Conservation (phyloP, 176 grass and related monocot genomes). For the Coix lacrymajobi region DNA sequence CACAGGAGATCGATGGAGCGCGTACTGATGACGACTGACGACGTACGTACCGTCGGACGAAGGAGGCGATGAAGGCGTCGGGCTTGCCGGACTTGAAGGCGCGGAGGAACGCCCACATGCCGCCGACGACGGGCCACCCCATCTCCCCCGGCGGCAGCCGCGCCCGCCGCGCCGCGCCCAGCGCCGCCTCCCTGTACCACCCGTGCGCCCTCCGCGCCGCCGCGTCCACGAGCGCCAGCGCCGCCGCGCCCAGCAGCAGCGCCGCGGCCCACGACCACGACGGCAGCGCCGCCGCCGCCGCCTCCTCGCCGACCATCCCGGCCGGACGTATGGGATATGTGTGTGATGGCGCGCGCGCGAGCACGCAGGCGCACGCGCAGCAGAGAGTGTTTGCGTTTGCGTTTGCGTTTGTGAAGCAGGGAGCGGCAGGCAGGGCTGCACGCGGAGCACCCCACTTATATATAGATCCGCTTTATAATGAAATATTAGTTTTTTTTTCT, state of each 20-base stretch:
- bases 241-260: background rate
- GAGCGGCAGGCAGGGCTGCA: no score
- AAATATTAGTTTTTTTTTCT: no score
- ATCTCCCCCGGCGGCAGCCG: constrained; percentile 76
- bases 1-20: no score
- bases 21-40: background rate
- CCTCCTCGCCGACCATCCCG: background rate
- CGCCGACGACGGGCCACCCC: constrained; percentile 84
- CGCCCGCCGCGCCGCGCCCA: constrained; percentile 28
- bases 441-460: no score
- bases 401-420: no score
- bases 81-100: constrained; percentile 78
- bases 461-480: no score
- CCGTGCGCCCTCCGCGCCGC: constrained; percentile 36
- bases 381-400: no score
- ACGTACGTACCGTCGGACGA: constrained; percentile 41
- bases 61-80: constrained; percentile 75
- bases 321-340: no score
- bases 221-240: background rate
- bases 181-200: constrained; percentile 33
- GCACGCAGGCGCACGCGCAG: no score
- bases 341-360: no score
- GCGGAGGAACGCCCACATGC: constrained; percentile 80
- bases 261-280: background rate
- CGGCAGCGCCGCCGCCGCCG: background rate